These are phyloP conservation scores for Lolium multiflorum DNA, from an alignment of 176 grass and related monocot species.

Conservation along the genomic window DNA sequence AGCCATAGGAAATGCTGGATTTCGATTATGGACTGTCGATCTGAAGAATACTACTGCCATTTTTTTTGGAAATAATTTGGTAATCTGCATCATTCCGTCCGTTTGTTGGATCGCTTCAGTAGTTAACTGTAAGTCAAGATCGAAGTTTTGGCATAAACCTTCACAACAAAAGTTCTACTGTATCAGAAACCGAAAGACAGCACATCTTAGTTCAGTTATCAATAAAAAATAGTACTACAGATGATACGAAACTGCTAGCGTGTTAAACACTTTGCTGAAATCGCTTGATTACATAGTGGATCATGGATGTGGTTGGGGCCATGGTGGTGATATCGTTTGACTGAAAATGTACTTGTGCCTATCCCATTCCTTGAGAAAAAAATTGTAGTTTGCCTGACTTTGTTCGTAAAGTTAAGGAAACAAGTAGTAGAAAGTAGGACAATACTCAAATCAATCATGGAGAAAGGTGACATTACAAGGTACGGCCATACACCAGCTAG, in stretches of 20 bases:
- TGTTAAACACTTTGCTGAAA: neutral
- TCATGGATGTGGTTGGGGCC: neutral
- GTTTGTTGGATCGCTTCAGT: neutral
- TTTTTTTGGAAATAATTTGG: neutral
- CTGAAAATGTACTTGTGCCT: neutral
- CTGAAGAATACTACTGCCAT: neutral
- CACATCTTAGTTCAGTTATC: neutral
- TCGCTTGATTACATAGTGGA: neutral
- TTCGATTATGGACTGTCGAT: neutral
- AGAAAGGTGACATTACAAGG: neutral
- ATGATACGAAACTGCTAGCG: neutral
- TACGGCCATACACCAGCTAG: neutral
- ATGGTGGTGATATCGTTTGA: neutral
- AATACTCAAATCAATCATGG: neutral
- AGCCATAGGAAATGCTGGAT: neutral
- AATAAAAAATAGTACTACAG: neutral
- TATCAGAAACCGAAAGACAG: neutral
- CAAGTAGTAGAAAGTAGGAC: neutral
- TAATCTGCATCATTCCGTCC: constrained; percentile 22
- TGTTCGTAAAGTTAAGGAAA: neutral
- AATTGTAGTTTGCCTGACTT: neutral
- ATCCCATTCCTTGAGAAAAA: neutral
- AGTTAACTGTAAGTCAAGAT: too few relatives aligned
- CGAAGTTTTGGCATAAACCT: neutral
- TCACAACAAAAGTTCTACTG: neutral